A percentile compares a stretch with the other conserved stretches of the same genome.
phyloP scores from a whole-genome alignment of 1,284 basidiomycete species.

The Puccinia triticina region DNA sequence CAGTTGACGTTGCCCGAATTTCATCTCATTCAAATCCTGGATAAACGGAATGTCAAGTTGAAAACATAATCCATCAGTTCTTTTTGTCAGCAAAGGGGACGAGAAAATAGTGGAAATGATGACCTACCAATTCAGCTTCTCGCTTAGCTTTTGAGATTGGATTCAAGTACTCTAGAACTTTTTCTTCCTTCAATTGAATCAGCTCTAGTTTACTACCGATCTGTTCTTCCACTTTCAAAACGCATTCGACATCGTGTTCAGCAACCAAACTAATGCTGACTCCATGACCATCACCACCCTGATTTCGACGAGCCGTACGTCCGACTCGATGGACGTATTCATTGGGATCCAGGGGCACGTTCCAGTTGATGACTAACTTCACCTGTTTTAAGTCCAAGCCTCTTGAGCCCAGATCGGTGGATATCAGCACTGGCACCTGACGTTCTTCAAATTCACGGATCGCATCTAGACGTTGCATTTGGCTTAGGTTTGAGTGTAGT shows the following conservation, averaged over 20 bases:
- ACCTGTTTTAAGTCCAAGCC: slow-evolving; percentile 67
- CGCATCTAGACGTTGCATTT: slow-evolving; percentile 81
- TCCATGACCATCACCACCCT: slow-evolving; percentile 66
- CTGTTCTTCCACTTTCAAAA: slow-evolving; percentile 80
- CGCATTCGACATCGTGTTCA: slow-evolving; percentile 83
- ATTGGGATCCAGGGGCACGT: slow-evolving; percentile 70
- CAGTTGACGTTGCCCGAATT: slow-evolving; percentile 48
- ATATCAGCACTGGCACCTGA: slow-evolving; percentile 57
- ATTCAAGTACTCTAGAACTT: slow-evolving; percentile 84
- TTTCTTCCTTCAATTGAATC: slow-evolving; percentile 75
- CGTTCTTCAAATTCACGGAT: slow-evolving; percentile 83
- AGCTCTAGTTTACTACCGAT: slow-evolving; percentile 78
- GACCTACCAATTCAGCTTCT: slow-evolving; percentile 83
- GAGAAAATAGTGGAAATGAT: background rate
- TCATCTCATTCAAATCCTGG: slow-evolving; percentile 47
- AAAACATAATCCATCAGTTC: background rate
- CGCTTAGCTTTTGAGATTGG: slow-evolving; percentile 87
- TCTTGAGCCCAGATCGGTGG: slow-evolving; percentile 60
- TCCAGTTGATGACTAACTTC: slow-evolving; percentile 95
- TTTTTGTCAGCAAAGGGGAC: background rate
- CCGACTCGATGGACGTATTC: slow-evolving; percentile 69
- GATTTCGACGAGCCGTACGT: slow-evolving; percentile 90
- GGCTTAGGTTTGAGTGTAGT: slow-evolving; percentile 88
- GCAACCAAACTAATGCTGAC: slow-evolving; percentile 92
- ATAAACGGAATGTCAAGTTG: background rate